Evolutionary conservation across 23 red algal genomes (phyloP).

Genomic region (Gracilariopsis chorda): DNA sequence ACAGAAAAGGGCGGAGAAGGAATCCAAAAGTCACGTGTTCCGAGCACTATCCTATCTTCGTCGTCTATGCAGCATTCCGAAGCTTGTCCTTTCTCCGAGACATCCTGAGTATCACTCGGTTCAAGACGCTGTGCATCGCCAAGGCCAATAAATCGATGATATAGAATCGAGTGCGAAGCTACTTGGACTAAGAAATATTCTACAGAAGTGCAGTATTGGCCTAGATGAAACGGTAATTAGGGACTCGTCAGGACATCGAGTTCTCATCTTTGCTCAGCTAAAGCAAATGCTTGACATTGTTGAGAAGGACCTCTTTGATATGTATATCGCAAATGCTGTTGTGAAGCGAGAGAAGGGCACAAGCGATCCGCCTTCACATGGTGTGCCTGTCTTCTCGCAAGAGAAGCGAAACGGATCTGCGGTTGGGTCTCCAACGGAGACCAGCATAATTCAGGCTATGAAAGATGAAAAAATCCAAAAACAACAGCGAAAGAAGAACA

Average conservation of each 20-base stretch:
- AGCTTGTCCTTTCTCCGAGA: conserved; percentile 62
- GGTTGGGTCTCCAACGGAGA: too few relatives aligned
- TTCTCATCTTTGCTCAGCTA: conserved; percentile 94
- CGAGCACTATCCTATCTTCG: conserved; percentile 75
- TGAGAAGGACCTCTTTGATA: conserved; percentile 81
- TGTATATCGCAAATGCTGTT: conserved; percentile 65
- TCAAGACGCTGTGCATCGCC: conserved; percentile 1
- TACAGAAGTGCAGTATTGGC: conserved; percentile 84
- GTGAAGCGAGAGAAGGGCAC: too few relatives aligned
- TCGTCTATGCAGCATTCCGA: conserved; percentile 82
- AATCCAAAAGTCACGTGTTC: conserved; percentile 51
- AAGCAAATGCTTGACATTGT: conserved; percentile 92
- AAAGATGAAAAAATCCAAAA: too few relatives aligned
- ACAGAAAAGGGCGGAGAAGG: neutral
- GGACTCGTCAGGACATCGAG: conserved; percentile 77
- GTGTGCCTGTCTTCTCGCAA: conserved; percentile 17
- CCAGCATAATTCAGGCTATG: too few relatives aligned
- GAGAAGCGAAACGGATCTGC: too few relatives aligned
- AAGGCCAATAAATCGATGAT: conserved; percentile 55
- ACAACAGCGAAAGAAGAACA: too few relatives aligned
- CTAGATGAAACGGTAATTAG: neutral
- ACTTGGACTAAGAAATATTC: conserved; percentile 63
- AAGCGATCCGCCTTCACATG: conserved; percentile 17
- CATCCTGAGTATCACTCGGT: conserved; percentile 44
- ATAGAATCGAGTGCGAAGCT: conserved; percentile 81